Evolutionary conservation across 805 yeast species (phyloP), one percentile per base, ranked within the genome.

Genomic region (Schwanniomyces vanrijiae): DNA sequence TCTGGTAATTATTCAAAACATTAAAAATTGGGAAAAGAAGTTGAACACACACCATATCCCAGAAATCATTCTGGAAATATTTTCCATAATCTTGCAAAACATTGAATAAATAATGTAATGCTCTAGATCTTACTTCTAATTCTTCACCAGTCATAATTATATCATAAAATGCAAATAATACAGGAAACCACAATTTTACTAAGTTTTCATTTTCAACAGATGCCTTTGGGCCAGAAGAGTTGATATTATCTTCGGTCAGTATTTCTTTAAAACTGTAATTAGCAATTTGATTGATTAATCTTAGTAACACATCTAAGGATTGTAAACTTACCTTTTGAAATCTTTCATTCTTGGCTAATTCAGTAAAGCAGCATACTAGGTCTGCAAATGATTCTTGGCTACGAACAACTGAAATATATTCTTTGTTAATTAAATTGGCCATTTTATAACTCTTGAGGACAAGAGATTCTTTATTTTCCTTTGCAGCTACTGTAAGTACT

Each of bases 131-230:
- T 3, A 91, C 96, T 66, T 94, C 99, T 42, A 94, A 72, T 65
- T 94, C 99, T 46, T 86, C 90, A 3, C 97, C 97, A 0, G 84
- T 84, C 96, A 91, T 89, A 26, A 91, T 88, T 6, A 92, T 86
- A 50, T 88, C 90, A 60, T 90, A 89, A 67, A 90, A 88, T 11
- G 95, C 88, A 51, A 77, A 81, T 52, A 94, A 66, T n/a, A 92
- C 76, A 2, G 97, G 96, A 69, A 87, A 87, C 96, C 96, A 89
- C 11, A 83, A 72, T 52, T 82, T 83, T 40, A 71, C 72, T 49
- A 84, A 73, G 5, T 70, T 58, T 31, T 77, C 62, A 16, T 58
- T 55, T 37, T 49, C 56, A 19, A 51, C 60, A 21, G 39, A 37
- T 16, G 40, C 35, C 34, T 56, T 56, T 13, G 48, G 48, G 8